Evolutionary conservation across 495 filamentous ascomycete genomes (phyloP), one percentile per base, ranked within the genome.

Genomic region (Penicillium arizonense): DNA sequence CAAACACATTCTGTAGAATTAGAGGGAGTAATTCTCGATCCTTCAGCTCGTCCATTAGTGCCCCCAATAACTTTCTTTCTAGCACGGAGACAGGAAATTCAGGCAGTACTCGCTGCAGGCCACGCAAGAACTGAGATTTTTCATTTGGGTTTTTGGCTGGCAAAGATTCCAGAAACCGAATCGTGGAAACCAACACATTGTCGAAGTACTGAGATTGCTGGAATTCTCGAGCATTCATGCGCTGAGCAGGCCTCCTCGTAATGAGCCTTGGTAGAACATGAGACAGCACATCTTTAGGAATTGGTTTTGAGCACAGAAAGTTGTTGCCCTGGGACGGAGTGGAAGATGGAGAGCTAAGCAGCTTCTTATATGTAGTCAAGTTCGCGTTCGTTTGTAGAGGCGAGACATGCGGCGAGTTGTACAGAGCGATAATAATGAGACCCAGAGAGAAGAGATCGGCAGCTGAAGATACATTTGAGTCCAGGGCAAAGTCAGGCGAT

Each of bases 151-250:
- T 96, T 71, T 98, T 98, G 35, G 91, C 87, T 2, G 94, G 92
- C 45, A 98, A 79, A 0, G 82, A 77, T 55, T 98, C 94, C 21
- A 98, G 73, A 61, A 97, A 98, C 21, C 95, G 91, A 46, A 98
- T 91, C 0, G 95, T 94, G 1, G 91, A 94, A 23, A 98, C 88
- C 20, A 98, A 77, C 44, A 96, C 91, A 64, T 97, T 97, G 67
- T 97, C 90, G 56, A 98, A 98, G 64, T 95, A 98, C 53, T 84
- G 82, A 52, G 89, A 91, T 64, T 96, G 84, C 63, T 98, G 93
- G 53, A 98, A 97, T 56, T 96, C 92, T 45, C 84, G 82, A 33
- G 93, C 95, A 48, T 83, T 93, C 75, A 96, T 83, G 26, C 94
- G 81, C 59, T 94, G 86, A 2, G 90, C 89, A 1, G 94, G 89